Conservation (phyloP, 345 rosid genomes). For the Bruguiera sexangula region DNA sequence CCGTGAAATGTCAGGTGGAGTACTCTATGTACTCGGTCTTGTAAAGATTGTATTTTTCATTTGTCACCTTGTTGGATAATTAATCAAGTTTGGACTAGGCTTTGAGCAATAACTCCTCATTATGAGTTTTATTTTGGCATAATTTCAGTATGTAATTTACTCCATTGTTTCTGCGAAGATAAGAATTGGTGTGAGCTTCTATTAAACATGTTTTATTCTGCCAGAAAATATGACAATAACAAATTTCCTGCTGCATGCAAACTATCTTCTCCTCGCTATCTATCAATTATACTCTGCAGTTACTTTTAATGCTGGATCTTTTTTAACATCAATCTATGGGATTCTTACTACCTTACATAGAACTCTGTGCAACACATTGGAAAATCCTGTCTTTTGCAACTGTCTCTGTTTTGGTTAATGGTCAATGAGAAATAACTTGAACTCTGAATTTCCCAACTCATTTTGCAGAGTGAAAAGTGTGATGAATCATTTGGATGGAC, state of each 20-base stretch:
- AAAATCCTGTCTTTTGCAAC: background rate
- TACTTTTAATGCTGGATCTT: background rate
- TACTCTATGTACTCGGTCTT: too few relatives aligned
- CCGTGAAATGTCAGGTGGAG: too few relatives aligned
- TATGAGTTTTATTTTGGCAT: too few relatives aligned
- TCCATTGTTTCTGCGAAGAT: too few relatives aligned
- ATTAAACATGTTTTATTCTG: background rate
- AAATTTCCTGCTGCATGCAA: background rate
- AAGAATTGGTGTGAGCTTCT: background rate
- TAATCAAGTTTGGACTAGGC: too few relatives aligned
- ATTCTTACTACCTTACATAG: background rate
- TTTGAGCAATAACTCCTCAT: too few relatives aligned
- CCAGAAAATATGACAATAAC: too few relatives aligned
- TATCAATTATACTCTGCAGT: background rate
- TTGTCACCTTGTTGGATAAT: too few relatives aligned
- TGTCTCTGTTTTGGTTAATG: background rate
- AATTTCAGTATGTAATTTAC: too few relatives aligned
- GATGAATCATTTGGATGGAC: slow-evolving; percentile 66
- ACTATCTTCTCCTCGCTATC: background rate
- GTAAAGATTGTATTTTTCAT: too few relatives aligned
- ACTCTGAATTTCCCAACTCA: slow-evolving; percentile 6
- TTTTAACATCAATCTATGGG: background rate
- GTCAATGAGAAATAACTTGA: background rate
- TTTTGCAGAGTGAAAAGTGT: slow-evolving; percentile 73
- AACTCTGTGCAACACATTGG: background rate